phyloP scores from a whole-genome alignment of 305 asterid species.

The Fraxinus nigra region DNA sequence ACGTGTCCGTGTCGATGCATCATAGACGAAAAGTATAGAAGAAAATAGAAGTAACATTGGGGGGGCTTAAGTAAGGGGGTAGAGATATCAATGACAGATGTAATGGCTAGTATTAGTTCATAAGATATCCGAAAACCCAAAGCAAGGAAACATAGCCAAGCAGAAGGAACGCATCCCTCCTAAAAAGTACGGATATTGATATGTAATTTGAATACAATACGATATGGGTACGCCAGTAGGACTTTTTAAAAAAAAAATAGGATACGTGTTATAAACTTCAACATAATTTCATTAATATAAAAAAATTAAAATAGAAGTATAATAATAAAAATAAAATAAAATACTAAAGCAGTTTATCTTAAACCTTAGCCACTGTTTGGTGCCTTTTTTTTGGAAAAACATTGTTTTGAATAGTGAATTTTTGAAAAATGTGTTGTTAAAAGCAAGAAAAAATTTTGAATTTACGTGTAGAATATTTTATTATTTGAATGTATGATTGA shows the following conservation, averaged over 20 bases:
- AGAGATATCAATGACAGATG: not conserved
- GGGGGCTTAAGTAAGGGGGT: not conserved
- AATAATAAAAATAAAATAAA: too few species aligned
- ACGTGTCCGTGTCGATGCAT: too few species aligned
- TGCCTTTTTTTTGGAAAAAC: not conserved
- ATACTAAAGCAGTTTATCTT: not conserved
- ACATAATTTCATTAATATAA: not conserved
- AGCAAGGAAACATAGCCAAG: not conserved
- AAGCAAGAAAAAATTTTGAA: not conserved
- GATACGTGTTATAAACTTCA: not conserved
- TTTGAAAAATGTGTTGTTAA: not conserved
- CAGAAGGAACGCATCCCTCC: not conserved
- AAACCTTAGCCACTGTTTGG: not conserved
- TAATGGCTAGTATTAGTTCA: not conserved
- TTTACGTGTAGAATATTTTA: not conserved
- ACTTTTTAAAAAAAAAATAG: too few species aligned
- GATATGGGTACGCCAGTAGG: not conserved
- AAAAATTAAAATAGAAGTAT: not conserved
- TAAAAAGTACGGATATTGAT: not conserved
- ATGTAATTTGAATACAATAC: not conserved
- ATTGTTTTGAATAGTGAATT: not conserved
- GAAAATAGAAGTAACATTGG: not conserved
- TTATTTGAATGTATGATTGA: not conserved
- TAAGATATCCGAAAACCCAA: not conserved
- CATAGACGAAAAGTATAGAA: not conserved